Base-by-base conservation (phyloP, 1,284 basidiomycete genomes). In the Trichosporon sp. region DNA sequence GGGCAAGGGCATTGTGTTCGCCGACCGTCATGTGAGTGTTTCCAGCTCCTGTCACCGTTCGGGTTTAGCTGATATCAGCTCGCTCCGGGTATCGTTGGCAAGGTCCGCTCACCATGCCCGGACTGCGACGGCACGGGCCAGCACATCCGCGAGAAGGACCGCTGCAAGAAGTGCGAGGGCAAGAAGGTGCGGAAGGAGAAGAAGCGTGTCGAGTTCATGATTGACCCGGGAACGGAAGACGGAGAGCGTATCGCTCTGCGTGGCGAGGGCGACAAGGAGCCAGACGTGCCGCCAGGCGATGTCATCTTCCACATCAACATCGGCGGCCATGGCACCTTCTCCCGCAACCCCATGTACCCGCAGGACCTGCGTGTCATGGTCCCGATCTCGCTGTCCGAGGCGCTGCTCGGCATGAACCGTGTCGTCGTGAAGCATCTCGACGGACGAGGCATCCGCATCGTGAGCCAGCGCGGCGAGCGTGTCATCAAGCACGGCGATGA, bases 121-220 rank as follows among this genome's bases (percentile, higher is more conserved):
- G 90, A 91, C 65, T 98, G 96, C 79, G 85, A 89, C 65, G 96
- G 96, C 1, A 86, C 86, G 70, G 96, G 96, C 1, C 88, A 90
- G 78, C 92, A 90, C 77, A 83, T 96, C 51, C 89, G 91, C 69
- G 94, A 96, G 76, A 96, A 96, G 81, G 96, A 98, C 77, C 95
- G 93, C 74, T 98, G 96, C 86, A 98, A 95, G 84, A 96, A 93
- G 81, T 99, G 96, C 85, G 96, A 96, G 80, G 96, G 96, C 8
- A 88, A 88, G 69, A 92, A 91, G 81, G 92, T 90, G 0, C 88
- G 91, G 61, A 91, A 91, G 77, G 93, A 95, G 79, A 97, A 95
- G 86, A 92, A 91, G 65, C 89, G 92, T 67, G 90, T 93, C 75
- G 93, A 95, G 76, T 91, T 96, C 35, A 87, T 90, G 75, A 88